Evolutionary conservation across 805 yeast genomes (phyloP), one percentile per base, ranked within the genome.

Genomic region (Nakazawaea laoshanensis): DNA sequence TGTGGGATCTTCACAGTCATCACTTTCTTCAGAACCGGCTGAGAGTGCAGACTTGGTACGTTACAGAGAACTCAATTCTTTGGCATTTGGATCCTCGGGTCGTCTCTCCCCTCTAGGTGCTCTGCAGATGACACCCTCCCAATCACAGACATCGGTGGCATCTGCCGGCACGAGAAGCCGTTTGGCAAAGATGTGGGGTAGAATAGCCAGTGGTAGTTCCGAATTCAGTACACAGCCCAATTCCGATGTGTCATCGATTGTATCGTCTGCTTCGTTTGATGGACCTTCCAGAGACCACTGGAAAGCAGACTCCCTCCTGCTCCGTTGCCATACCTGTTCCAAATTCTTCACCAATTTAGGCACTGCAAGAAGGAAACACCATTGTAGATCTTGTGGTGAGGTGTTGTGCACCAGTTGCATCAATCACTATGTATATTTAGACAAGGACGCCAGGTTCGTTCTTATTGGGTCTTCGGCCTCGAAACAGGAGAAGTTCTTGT

Each of bases 301-400:
- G 92, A 63, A 77, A 33, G 74, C 84, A 17, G 95, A 89, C 54
- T 68, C 68, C 29, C 51, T 71, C 14, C 72, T 82, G 23, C 53
- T 63, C 30, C 64, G 69, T 31, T 89, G 97, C 53, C 66, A 71
- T 10, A 65, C 68, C 17, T 89, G 97, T 57, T 60, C 66, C 32
- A 72, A 68, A 46, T 50, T 63, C 12, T 88, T 89, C 58, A 78
- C 87, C 23, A 77, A 47, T 77, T 45, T 80, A 76, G 61, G 95
- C 70, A 52, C 70, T 88, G 45, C 67, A 77, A 42, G 61, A 27
- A 43, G 65, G 24, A 60, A 57, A 29, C 66, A 61, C 37, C 66
- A 61, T 30, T 61, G 66, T 33, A 44, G 66, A 7, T 45, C 52
- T 24, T 61, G 66, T 44, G 66, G 66, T 3, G 58, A 57, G n/a